phyloP scores from a whole-genome alignment of 257 asterid genomes.

The Solanum medicagineum region DNA sequence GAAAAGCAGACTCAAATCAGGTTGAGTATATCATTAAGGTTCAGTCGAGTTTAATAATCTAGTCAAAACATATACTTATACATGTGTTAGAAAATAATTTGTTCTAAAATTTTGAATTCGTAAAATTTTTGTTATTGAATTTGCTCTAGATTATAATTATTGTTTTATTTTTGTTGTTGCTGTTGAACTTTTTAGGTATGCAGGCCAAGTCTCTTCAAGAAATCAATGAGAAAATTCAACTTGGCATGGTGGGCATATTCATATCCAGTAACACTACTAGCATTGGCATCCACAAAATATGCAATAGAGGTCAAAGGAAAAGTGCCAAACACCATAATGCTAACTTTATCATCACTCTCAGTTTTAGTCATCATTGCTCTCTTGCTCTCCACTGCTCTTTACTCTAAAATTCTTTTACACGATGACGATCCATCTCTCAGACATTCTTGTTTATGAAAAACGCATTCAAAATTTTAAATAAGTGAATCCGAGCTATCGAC shows the following conservation, averaged over 20 bases:
- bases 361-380: constrained; percentile 23
- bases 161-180: neutral
- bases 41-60: neutral
- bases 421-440: constrained; percentile 22
- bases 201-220: constrained; percentile 53
- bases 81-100: neutral
- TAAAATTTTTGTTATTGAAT: neutral
- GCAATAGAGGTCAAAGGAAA: constrained; percentile 36
- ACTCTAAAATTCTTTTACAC: constrained; percentile 24
- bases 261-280: constrained; percentile 40
- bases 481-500: neutral
- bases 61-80: neutral
- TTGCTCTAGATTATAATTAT: neutral
- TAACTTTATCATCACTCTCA: constrained; percentile 26
- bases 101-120: neutral
- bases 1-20: neutral
- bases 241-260: constrained; percentile 75
- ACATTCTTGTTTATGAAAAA: neutral
- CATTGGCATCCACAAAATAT: constrained; percentile 38
- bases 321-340: constrained; percentile 22
- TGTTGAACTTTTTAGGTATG: constrained; percentile 20
- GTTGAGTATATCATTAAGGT: neutral
- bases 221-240: constrained; percentile 46
- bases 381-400: constrained; percentile 20
- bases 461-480: neutral